Evolutionary conservation across 805 yeast genomes (phyloP).

Genomic region (Schizosaccharomyces lindneri): DNA sequence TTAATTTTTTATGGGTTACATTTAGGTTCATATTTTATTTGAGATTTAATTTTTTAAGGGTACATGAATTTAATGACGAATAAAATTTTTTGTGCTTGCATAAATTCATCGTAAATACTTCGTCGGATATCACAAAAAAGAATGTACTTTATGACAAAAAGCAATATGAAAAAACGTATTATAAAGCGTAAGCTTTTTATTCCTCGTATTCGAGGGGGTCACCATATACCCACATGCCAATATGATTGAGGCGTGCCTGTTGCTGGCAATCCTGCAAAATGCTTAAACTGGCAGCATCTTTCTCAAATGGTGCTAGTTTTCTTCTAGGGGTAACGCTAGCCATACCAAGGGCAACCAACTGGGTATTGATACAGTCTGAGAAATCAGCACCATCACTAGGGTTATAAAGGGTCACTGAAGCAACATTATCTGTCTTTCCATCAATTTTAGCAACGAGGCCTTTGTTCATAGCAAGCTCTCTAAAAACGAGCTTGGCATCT

Average conservation of each 20-base stretch:
- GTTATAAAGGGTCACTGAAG: slow-evolving; percentile 6
- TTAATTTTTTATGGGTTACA: not conserved
- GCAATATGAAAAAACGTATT: not conserved
- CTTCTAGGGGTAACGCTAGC: slow-evolving; percentile 5
- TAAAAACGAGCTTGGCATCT: slow-evolving; percentile 5
- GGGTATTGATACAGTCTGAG: slow-evolving; percentile 7
- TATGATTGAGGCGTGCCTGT: slow-evolving; percentile 26
- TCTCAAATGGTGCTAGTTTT: slow-evolving; percentile 2
- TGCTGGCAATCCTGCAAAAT: slow-evolving; percentile 18
- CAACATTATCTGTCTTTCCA: slow-evolving; percentile 1
- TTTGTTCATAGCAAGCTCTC: slow-evolving; percentile 2
- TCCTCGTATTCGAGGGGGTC: slow-evolving; percentile 14
- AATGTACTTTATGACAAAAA: not conserved
- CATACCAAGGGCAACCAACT: slow-evolving; percentile 7
- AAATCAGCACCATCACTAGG: slow-evolving; percentile 3
- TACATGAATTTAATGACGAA: not conserved
- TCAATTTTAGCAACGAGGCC: slow-evolving; percentile 7
- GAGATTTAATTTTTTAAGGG: not conserved
- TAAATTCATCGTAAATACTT: not conserved
- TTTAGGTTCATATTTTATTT: not conserved
- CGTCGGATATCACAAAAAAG: not conserved
- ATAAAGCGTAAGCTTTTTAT: not conserved
- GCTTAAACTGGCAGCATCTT: slow-evolving; percentile 2
- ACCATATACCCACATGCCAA: slow-evolving; percentile 51
- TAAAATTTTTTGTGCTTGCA: not conserved